phyloP scores from a whole-genome alignment of 2,329 filamentous ascomycete species.

The Atkinsonella hypoxylon region DNA sequence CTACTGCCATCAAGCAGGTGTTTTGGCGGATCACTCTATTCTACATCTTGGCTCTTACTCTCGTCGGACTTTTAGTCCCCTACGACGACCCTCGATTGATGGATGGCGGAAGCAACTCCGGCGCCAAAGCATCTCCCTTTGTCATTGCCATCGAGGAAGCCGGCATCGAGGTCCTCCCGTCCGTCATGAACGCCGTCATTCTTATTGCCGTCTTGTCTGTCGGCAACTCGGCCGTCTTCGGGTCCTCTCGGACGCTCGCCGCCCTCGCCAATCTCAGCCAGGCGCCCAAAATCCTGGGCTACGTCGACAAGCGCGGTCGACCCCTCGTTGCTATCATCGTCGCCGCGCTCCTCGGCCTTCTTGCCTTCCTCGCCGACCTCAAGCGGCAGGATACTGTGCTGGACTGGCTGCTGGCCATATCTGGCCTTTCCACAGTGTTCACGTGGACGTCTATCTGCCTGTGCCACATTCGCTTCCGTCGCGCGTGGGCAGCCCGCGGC shows the following conservation, averaged over 20 bases:
- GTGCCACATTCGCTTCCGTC: slow-evolving; percentile 84
- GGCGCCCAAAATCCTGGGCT: slow-evolving; percentile 64
- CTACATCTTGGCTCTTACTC: slow-evolving; percentile 70
- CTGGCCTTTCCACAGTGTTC: slow-evolving; percentile 62
- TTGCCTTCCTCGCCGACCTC: slow-evolving; percentile 62
- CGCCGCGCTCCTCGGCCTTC: slow-evolving; percentile 55
- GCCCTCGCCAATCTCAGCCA: slow-evolving; percentile 82
- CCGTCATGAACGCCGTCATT: slow-evolving; percentile 91
- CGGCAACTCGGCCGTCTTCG: slow-evolving; percentile 85
- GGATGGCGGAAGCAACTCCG: slow-evolving; percentile 38
- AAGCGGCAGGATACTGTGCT: slow-evolving; percentile 51
- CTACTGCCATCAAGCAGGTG: slow-evolving; percentile 81
- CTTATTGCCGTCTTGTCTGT: slow-evolving; percentile 83
- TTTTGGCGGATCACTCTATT: slow-evolving; percentile 92
- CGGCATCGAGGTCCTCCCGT: slow-evolving; percentile 68
- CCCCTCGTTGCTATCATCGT: slow-evolving; percentile 62
- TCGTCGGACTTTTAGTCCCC: slow-evolving; percentile 74
- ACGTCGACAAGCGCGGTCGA: slow-evolving; percentile 72
- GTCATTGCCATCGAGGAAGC: slow-evolving; percentile 85
- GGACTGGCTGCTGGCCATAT: slow-evolving; percentile 67
- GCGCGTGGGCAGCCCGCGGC: slow-evolving; percentile 60
- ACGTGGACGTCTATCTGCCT: slow-evolving; percentile 79
- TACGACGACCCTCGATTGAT: slow-evolving; percentile 56
- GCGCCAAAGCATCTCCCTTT: slow-evolving; percentile 74
- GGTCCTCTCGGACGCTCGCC: slow-evolving; percentile 78